Base-by-base conservation (phyloP, 495 filamentous ascomycete genomes). In the Sabuloglossum arenarium region DNA sequence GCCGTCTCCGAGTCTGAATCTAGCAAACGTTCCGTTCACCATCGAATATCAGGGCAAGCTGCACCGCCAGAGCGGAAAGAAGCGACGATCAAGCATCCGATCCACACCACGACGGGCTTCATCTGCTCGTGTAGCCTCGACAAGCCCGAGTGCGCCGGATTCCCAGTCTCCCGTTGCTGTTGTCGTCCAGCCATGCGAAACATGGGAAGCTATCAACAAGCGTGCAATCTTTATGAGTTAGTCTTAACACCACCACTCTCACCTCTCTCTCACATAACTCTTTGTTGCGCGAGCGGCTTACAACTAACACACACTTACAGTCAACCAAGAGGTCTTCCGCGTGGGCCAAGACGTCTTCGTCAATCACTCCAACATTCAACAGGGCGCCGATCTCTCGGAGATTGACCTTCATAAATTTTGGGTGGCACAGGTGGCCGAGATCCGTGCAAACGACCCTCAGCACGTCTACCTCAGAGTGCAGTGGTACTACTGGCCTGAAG, bases 401-500 rank as follows among this genome's bases (percentile, higher is more conserved):
- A 70, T 67, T 49, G 69, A 73, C 54, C 61, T 64, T 4, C 70
- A 77, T 37, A 71, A 78, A 39, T 76, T 77, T 58, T 88, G 84
- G 82, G 77, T 84, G 1, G 84, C 79, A 0, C 75, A 78, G 50
- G 81, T 88, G 24, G 72, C 86, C 4, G 84, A 88, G 61, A 77
- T 88, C 39, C 74, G 82, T 31, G 84, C 80, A 3, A 70, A 68
- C 47, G 78, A 85, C 60, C 67, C 76, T 46, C 70, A 77, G 46
- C 79, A 86, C 61, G 84, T 88, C 21, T 88, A 82, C 62, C 71
- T 85, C 16, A 70, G 82, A 8, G 77, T 88, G 1, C 80, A 77
- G 57, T 88, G 83, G 83, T 73, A 85, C 66, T 87, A 87, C 66
- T 79, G 79, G 71, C 82, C 84, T 0, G 79, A 84, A 50, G 84